Conservation (phyloP, 1,139 yeast genomes). For the Candida tetrigidarum region DNA sequence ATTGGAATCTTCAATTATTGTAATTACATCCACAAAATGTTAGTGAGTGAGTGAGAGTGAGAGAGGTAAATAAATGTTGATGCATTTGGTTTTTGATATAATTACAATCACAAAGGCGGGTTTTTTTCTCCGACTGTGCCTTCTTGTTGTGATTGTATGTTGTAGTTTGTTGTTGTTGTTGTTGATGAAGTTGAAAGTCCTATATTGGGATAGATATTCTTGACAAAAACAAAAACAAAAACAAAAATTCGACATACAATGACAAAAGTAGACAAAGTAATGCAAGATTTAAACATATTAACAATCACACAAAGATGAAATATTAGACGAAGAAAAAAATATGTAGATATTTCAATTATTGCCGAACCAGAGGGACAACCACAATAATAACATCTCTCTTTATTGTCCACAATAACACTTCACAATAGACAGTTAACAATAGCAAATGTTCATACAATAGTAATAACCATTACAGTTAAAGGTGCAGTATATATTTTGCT, state of each 20-base stretch:
- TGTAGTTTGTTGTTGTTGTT: neutral
- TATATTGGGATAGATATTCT: too few species aligned
- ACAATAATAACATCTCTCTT: too few species aligned
- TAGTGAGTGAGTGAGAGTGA: neutral
- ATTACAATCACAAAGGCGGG: constrained; percentile 1
- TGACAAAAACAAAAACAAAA: too few species aligned
- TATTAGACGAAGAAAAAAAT: neutral
- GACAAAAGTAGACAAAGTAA: too few species aligned
- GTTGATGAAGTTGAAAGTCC: neutral
- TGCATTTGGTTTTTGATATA: neutral
- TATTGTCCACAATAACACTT: too few species aligned
- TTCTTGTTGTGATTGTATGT: neutral
- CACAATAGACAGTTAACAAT: too few species aligned
- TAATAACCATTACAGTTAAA: too few species aligned
- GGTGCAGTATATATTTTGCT: too few species aligned
- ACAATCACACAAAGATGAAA: neutral
- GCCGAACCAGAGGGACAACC: neutral
- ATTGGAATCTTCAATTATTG: neutral
- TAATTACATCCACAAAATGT: neutral
- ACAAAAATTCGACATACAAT: too few species aligned
- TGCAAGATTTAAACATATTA: neutral
- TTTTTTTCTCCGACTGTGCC: neutral
- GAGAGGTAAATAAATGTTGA: too few species aligned
- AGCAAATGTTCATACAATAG: too few species aligned
- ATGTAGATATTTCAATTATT: too few species aligned